Conservation (phyloP, 192 early-diverging fungal species). For the Rhizophagus clarus region DNA sequence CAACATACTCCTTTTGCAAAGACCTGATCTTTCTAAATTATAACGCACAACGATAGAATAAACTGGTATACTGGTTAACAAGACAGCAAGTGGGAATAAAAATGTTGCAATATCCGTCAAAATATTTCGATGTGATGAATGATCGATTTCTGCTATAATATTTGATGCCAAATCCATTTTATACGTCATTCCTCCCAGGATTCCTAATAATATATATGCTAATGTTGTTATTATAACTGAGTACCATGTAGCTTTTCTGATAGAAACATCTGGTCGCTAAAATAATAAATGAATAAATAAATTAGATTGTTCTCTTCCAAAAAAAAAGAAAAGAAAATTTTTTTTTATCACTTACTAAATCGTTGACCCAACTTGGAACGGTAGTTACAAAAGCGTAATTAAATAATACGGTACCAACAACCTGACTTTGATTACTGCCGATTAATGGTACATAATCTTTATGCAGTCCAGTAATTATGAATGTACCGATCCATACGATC, state of each 20-base stretch:
- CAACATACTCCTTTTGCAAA: slow-evolving; percentile 44
- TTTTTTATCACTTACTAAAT: slow-evolving; percentile 40
- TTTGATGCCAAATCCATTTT: slow-evolving; percentile 42
- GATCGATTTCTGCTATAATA: slow-evolving; percentile 42
- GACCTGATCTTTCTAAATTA: slow-evolving; percentile 53
- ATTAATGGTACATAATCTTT: slow-evolving; percentile 50
- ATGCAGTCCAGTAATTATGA: slow-evolving; percentile 52
- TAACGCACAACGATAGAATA: slow-evolving; percentile 65
- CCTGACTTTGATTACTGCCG: slow-evolving; percentile 49
- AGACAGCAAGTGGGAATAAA: slow-evolving; percentile 55
- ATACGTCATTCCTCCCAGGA: slow-evolving; percentile 52
- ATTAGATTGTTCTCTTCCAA: too few species aligned
- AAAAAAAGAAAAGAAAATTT: neutral
- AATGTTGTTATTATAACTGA: slow-evolving; percentile 47
- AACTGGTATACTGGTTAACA: slow-evolving; percentile 72
- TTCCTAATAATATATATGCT: slow-evolving; percentile 56
- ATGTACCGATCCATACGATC: slow-evolving; percentile 59
- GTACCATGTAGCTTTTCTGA: slow-evolving; percentile 59
- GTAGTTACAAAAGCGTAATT: slow-evolving; percentile 73
- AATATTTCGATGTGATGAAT: slow-evolving; percentile 12
- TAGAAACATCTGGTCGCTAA: slow-evolving; percentile 52
- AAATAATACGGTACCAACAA: slow-evolving; percentile 71
- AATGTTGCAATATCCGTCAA: slow-evolving; percentile 45
- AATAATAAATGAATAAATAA: neutral
- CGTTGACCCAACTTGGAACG: slow-evolving; percentile 66